Evolutionary conservation across 441 rosid genomes (phyloP).

Genomic region (Raphanus hybrid): DNA sequence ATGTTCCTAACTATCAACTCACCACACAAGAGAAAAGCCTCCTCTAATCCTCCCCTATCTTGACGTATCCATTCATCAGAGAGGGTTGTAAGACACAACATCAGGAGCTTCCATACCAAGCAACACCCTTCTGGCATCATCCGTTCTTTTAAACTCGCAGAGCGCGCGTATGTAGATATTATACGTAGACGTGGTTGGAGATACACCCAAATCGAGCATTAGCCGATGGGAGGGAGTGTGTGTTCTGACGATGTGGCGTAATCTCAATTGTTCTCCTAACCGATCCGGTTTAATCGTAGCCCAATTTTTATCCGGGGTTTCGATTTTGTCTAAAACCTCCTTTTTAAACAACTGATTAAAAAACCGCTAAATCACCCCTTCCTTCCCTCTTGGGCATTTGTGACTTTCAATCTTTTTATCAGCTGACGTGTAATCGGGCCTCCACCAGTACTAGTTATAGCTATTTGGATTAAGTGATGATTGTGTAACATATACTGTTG

Average conservation of each 20-base stretch:
- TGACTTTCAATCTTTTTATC: too few species aligned
- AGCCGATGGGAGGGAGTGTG: slow-evolving; percentile 47
- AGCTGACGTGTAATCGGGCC: too few species aligned
- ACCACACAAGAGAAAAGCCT: slow-evolving; percentile 63
- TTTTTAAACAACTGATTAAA: background rate
- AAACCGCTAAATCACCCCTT: background rate
- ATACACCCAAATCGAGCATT: slow-evolving; percentile 56
- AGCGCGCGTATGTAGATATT: slow-evolving; percentile 57
- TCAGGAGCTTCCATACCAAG: slow-evolving; percentile 58
- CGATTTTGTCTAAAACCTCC: background rate
- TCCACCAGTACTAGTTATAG: background rate
- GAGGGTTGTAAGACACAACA: slow-evolving; percentile 67
- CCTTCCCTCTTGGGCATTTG: background rate
- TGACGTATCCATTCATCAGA: slow-evolving; percentile 66
- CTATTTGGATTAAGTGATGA: background rate
- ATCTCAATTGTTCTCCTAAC: background rate
- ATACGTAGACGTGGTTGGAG: slow-evolving; percentile 59
- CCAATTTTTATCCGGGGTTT: background rate
- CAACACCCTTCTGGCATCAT: slow-evolving; percentile 57
- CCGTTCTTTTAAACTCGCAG: slow-evolving; percentile 54
- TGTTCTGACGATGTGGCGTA: too few species aligned
- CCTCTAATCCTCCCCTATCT: slow-evolving; percentile 47
- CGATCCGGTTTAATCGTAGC: slow-evolving; percentile 4
- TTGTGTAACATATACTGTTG: background rate
- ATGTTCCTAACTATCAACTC: slow-evolving; percentile 52